A percentile compares a stretch with the other conserved stretches of the same genome.
Conservation (phyloP, 2,329 filamentous ascomycete species). For the Penicillium fuscoglaucum region DNA sequence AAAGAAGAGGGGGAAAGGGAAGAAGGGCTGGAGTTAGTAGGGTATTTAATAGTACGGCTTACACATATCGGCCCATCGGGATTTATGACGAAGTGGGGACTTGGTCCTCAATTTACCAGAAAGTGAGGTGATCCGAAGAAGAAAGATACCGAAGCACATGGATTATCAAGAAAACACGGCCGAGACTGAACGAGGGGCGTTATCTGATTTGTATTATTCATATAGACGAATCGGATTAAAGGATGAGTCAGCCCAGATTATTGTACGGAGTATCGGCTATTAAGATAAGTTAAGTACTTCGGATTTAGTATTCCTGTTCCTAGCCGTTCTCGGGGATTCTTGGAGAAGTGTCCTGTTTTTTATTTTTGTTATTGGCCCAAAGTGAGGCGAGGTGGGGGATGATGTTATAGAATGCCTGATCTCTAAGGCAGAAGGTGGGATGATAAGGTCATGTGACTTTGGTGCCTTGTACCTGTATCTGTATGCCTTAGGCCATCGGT, state of each 20-base stretch:
- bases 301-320: not conserved
- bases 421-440: not conserved
- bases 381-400: not conserved
- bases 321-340: not conserved
- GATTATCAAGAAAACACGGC: slow-evolving; percentile 40
- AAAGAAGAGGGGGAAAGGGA: slow-evolving; percentile 12
- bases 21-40: not conserved
- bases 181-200: slow-evolving; percentile 26
- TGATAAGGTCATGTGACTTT: not conserved
- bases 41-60: slow-evolving; percentile 26
- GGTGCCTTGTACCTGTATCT: not conserved
- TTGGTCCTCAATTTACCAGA: slow-evolving; percentile 10
- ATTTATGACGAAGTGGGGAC: slow-evolving; percentile 23
- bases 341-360: not conserved
- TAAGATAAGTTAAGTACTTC: not conserved
- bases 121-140: slow-evolving; percentile 37
- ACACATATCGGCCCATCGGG: slow-evolving; percentile 32
- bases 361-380: not conserved
- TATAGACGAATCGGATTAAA: not conserved
- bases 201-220: not conserved
- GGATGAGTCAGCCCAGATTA: not conserved
- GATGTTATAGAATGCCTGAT: not conserved
- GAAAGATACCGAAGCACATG: slow-evolving; percentile 41
- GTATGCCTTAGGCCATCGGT: not conserved
- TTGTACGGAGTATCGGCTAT: not conserved